These are phyloP conservation scores for Fusarium pininemorale DNA, from an alignment of 2,329 filamentous ascomycete genomes.

Conservation along the genomic window DNA sequence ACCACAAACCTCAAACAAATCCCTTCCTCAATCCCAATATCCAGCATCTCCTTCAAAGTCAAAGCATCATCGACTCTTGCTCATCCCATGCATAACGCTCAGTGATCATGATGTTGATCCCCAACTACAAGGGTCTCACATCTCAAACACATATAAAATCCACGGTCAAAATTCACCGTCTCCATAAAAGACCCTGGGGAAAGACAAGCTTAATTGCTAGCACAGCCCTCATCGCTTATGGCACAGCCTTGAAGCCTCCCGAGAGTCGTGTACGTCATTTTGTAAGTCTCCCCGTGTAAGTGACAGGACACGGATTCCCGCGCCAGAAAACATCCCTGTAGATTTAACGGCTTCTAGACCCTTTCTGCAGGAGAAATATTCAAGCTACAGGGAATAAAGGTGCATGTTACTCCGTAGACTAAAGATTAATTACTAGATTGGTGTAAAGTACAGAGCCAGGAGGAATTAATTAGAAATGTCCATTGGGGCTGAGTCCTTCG, in stretches of 20 bases:
- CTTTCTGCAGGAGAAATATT: neutral
- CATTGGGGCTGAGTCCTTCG: slow-evolving; percentile 23
- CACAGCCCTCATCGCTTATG: slow-evolving; percentile 11
- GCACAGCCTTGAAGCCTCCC: neutral
- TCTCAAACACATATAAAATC: neutral
- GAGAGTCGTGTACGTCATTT: slow-evolving; percentile 33
- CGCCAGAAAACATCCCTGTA: neutral
- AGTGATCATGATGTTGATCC: neutral
- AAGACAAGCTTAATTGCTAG: slow-evolving; percentile 30
- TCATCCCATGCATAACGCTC: neutral
- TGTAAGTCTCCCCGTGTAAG: neutral
- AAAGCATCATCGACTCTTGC: slow-evolving; percentile 25
- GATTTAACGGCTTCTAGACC: slow-evolving; percentile 16
- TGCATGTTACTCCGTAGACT: neutral
- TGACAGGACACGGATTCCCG: neutral
- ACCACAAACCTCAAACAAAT: neutral
- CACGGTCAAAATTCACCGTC: slow-evolving; percentile 32
- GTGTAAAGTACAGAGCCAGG: neutral
- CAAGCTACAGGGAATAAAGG: neutral
- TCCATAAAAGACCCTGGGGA: slow-evolving; percentile 17
- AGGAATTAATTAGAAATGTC: slow-evolving; percentile 14
- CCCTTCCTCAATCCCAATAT: neutral
- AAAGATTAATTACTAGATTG: neutral
- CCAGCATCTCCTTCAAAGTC: neutral
- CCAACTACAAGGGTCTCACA: neutral